Evolutionary conservation across 331 rosid species (phyloP).

Genomic region (Rhamnella rubrinervis): DNA sequence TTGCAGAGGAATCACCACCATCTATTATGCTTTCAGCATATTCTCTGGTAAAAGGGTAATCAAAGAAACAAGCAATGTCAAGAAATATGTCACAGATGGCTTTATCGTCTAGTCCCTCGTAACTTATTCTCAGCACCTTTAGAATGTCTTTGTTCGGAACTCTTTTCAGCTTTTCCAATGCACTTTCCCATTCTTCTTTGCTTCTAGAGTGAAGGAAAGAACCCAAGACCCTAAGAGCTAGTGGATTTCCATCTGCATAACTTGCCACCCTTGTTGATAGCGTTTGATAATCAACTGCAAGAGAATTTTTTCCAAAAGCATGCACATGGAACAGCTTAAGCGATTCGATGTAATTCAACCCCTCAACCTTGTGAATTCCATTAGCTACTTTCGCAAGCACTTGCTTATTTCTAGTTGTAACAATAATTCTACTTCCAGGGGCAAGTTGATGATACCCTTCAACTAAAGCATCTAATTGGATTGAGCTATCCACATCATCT

Average conservation of each 20-base stretch:
- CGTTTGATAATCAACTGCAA: not conserved
- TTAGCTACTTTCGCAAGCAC: not conserved
- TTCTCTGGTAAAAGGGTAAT: too few relatives aligned
- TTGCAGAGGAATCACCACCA: not conserved
- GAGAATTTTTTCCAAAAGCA: not conserved
- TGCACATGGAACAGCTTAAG: not conserved
- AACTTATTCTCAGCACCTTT: not conserved
- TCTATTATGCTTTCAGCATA: constrained; percentile 1
- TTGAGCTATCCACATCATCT: not conserved
- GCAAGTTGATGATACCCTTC: not conserved
- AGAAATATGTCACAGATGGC: constrained; percentile 16
- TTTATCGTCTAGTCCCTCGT: not conserved
- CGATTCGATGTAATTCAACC: not conserved
- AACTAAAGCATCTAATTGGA: not conserved
- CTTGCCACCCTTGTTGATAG: not conserved
- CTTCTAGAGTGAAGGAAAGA: not conserved
- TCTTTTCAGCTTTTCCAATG: not conserved
- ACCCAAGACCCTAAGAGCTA: not conserved
- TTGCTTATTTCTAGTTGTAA: constrained; percentile 8
- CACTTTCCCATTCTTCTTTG: not conserved
- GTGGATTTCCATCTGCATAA: constrained; percentile 1
- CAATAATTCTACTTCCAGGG: constrained; percentile 6
- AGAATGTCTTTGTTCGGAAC: not conserved
- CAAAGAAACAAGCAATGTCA: constrained; percentile 16
- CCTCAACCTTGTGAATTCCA: not conserved